Conservation (phyloP, 2,329 filamentous ascomycete species). For the Sclerotinia spermophila region DNA sequence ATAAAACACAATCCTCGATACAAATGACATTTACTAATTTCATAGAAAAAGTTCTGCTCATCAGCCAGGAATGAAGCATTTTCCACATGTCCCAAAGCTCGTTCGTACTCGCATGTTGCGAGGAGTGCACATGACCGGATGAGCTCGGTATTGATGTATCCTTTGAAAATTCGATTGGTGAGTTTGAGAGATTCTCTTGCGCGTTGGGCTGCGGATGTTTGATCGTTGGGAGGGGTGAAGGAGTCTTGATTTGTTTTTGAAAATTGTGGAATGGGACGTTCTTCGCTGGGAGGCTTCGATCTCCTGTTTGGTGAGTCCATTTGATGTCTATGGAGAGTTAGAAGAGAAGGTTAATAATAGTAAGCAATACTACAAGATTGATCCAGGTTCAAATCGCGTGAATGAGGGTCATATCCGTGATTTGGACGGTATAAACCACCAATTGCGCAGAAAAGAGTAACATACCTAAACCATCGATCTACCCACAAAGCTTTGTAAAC, state of each 20-base stretch:
- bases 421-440: not conserved
- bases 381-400: not conserved
- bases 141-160: conserved; percentile 20
- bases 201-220: not conserved
- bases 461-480: not conserved
- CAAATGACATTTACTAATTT: conserved; percentile 23
- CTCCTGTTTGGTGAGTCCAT: not conserved
- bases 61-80: conserved; percentile 18
- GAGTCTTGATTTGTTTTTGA: not conserved
- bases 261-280: not conserved
- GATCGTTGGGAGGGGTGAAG: too few relatives aligned
- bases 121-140: conserved; percentile 21
- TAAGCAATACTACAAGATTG: not conserved
- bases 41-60: conserved; percentile 7
- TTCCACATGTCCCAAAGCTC: conserved; percentile 17
- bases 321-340: not conserved
- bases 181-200: not conserved
- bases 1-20: conserved; percentile 24
- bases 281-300: not conserved
- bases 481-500: not conserved
- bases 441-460: not conserved
- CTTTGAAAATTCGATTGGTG: not conserved
- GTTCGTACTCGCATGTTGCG: not conserved
- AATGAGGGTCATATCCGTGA: too few relatives aligned
- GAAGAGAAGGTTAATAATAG: not conserved